Conservation (phyloP, 2,329 filamentous ascomycete species). For the Beauveria sp. region DNA sequence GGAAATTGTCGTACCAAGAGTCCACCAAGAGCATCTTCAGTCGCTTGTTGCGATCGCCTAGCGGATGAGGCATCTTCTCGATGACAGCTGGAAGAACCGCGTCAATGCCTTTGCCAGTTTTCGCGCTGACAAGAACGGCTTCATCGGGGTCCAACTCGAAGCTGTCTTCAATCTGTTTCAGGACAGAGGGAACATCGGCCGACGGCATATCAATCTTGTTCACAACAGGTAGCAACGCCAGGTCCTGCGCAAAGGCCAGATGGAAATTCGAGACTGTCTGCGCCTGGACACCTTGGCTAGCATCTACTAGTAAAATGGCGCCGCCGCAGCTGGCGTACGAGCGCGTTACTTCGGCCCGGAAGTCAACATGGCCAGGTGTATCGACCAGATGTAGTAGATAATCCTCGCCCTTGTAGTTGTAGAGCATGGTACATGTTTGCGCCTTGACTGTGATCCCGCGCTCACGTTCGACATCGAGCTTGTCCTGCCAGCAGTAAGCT, state of each 20-base stretch:
- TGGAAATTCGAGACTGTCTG: constrained; percentile 99
- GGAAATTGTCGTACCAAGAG: constrained; percentile 97
- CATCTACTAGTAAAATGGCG: constrained; percentile 86
- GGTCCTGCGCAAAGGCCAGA: constrained; percentile 84
- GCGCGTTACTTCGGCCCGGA: constrained; percentile 88
- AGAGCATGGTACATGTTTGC: constrained; percentile 97
- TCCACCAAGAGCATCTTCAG: constrained; percentile 85
- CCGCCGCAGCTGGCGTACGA: constrained; percentile 96
- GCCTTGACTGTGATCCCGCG: constrained; percentile 98
- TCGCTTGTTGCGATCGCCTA: constrained; percentile 64
- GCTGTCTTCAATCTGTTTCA: constrained; percentile 76
- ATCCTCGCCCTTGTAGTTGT: constrained; percentile 76
- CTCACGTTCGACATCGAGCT: constrained; percentile 92
- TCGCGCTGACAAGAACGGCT: constrained; percentile 72
- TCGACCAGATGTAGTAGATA: constrained; percentile 94
- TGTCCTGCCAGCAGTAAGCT: constrained; percentile 47
- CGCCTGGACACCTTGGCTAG: constrained; percentile 91
- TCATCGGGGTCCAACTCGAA: constrained; percentile 81
- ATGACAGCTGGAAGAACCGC: constrained; percentile 80
- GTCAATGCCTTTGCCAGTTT: constrained; percentile 83
- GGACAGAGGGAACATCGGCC: constrained; percentile 76
- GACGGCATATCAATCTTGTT: constrained; percentile 95
- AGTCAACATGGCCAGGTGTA: constrained; percentile 96
- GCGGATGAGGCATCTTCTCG: constrained; percentile 72
- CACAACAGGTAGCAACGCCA: constrained; percentile 81